Base-by-base conservation (phyloP, 1,284 basidiomycete species). In the Ganoderma boninense region DNA sequence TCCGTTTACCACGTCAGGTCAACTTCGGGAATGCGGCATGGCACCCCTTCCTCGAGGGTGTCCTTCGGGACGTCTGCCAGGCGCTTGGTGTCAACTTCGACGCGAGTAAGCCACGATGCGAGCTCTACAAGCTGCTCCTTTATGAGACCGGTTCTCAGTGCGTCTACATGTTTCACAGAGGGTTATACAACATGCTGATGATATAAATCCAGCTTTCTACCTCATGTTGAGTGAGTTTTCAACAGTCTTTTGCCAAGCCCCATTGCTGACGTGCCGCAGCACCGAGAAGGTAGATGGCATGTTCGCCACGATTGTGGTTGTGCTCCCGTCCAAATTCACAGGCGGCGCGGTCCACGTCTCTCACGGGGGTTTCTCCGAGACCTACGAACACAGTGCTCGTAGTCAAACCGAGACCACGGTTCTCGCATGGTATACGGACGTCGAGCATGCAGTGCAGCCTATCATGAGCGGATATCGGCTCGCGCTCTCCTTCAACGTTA, bases 351-450 rank as follows among this genome's bases (percentile, higher is more conserved):
- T 84, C 3, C 80, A 82, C 64, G 69, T 86, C 4, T 80, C 81
- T 0, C 85, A 86, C 74, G 78, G 78, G 1, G 70, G 73, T 14
- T 65, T 75, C 8, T 77, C 74, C 5, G 72, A 80, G 64, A 72
- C 76, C 7, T 78, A 84, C 71, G 82, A 86, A 72, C 75, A 80
- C 29, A 75, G 82, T 6, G 43, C 70, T 1, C 68, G 74, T 52
- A 82, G 81, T 40, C 65, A 77, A 0, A 69, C 76, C 5, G 73
- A 76, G 7, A 84, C 83, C 0, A 77, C 81, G 2, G 78, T 86
- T 11, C 75, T 87, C 8, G 80, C 85, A 1, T 87, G 86, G 85
- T 87, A 86, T 69, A 85, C 84, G 4, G 84, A 85, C 68, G 85
- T 86, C 54, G 74, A 76, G 35, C 84, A 86, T 67, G 83, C 84